Base-by-base conservation (phyloP, 164 flowering plant species). In the Vitis riparia region DNA sequence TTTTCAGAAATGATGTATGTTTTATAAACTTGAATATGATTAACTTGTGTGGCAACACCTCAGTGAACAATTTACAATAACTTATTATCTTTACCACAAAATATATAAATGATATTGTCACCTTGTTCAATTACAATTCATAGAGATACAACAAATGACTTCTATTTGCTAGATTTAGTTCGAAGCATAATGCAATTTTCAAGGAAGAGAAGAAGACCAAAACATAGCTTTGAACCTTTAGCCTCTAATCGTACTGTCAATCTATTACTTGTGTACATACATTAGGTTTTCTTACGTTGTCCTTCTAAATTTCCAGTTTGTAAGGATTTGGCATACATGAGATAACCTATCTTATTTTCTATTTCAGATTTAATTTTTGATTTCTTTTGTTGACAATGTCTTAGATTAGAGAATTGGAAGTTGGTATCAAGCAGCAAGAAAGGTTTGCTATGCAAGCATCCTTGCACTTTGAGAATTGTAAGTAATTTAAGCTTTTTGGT, bases 401-500 rank as follows among this genome's bases (percentile, higher is more conserved):
- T 65, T 68, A 91, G 98, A 85, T 94, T 57, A 81, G 81, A 81
- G 91, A 86, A 55, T 44, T 85, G 85, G 97, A 90, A 74, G 62
- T 55, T 57, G 73, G 69, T 78, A 55, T 82, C 59, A 92, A 87
- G 81, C 84, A 89, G 68, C 87, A 92, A 37, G 87, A 92, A 59
- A 89, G 81, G 73, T 62, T 75, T 75, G 93, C 93, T 59, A 5
- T 74, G 59, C 82, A 84, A 82, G 96, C 91, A 76, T 77, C 94
- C 11, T 6, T 68, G 73, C 79, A 83, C 27, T 70, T 73, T 50
- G 90, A 92, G 52, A 44, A 85, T 5, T 86, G 99, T 92, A 81
- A 88, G 88, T 81, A 4, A 10, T 48, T 67, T 37, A 17, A 30
- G n/a, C 65, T 49, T 29, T 1, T 65, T 19, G 32, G 19, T 62